Conservation (phyloP, 768 basidiomycete genomes). For the Pisolithus orientalis region DNA sequence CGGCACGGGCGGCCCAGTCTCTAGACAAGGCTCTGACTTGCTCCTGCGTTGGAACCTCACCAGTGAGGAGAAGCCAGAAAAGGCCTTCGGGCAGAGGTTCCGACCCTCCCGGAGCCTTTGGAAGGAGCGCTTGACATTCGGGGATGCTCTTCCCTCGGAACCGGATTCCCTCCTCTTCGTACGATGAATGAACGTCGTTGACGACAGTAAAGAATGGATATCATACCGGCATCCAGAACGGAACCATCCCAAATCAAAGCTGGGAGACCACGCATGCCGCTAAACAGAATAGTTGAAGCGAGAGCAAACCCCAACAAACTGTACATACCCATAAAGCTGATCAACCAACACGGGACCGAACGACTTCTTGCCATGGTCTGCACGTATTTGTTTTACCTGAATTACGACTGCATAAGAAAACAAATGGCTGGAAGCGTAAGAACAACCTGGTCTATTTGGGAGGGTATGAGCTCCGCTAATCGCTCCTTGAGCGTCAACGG, state of each 20-base stretch:
- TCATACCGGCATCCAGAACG: constrained; percentile 84
- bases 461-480: constrained; percentile 88
- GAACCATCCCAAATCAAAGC: constrained; percentile 99
- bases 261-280: constrained; percentile 84
- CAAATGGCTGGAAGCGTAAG: neutral
- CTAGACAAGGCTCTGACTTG: constrained; percentile 82
- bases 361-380: constrained; percentile 84
- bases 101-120: constrained; percentile 80
- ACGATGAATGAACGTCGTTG: neutral
- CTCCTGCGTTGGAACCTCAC: constrained; percentile 87
- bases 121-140: constrained; percentile 79
- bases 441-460: constrained; percentile 48
- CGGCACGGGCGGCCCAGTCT: constrained; percentile 92
- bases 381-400: constrained; percentile 78
- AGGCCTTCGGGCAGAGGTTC: constrained; percentile 92
- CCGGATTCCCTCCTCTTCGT: constrained; percentile 88
- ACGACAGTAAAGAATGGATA: neutral
- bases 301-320: neutral
- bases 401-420: constrained; percentile 5
- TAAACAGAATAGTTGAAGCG: constrained; percentile 23
- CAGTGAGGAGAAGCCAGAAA: constrained; percentile 94
- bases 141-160: constrained; percentile 97
- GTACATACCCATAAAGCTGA: constrained; percentile 74
- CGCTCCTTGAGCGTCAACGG: constrained; percentile 84
- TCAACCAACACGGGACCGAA: constrained; percentile 91